phyloP scores from a whole-genome alignment of 768 basidiomycete genomes.

The Mrakia blollopis region DNA sequence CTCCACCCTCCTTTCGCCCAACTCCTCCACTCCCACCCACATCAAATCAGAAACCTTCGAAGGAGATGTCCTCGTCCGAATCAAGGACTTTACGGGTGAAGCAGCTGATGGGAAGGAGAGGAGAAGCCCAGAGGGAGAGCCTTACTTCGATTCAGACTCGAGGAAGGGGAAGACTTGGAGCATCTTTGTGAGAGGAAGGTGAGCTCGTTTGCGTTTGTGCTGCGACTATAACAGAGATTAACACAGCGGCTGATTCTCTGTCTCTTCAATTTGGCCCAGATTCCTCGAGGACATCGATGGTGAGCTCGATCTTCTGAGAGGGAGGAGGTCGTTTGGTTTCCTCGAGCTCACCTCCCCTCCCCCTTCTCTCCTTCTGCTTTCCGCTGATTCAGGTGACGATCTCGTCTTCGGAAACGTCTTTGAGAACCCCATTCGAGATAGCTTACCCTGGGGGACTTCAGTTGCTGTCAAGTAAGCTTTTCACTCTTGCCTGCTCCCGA shows the following conservation, averaged over 20 bases:
- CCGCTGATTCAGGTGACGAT: conserved; percentile 16
- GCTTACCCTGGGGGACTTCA: conserved; percentile 30
- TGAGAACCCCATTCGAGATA: conserved; percentile 30
- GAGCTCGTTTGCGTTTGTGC: not conserved
- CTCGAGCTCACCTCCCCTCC: not conserved
- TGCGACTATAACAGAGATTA: not conserved
- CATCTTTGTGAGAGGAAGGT: conserved; percentile 25
- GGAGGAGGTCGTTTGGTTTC: not conserved
- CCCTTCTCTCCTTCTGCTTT: not conserved
- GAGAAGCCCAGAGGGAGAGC: not conserved
- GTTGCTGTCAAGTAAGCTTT: conserved; percentile 23
- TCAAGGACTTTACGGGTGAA: conserved; percentile 27
- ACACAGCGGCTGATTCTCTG: not conserved
- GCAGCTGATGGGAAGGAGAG: conserved; percentile 14
- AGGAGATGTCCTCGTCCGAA: conserved; percentile 28
- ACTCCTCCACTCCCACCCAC: conserved; percentile 19
- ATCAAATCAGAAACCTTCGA: conserved; percentile 22
- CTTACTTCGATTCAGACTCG: conserved; percentile 14
- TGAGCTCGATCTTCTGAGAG: not conserved
- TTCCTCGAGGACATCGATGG: conserved; percentile 27
- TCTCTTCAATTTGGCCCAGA: not conserved
- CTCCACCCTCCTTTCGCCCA: conserved; percentile 8
- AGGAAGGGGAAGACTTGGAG: conserved; percentile 27
- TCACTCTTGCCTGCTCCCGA: not conserved
- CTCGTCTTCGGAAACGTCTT: conserved; percentile 31